Evolutionary conservation across 2,329 filamentous ascomycete genomes (phyloP), one percentile per base, ranked within the genome.

Genomic region (Dactylella cylindrospora): DNA sequence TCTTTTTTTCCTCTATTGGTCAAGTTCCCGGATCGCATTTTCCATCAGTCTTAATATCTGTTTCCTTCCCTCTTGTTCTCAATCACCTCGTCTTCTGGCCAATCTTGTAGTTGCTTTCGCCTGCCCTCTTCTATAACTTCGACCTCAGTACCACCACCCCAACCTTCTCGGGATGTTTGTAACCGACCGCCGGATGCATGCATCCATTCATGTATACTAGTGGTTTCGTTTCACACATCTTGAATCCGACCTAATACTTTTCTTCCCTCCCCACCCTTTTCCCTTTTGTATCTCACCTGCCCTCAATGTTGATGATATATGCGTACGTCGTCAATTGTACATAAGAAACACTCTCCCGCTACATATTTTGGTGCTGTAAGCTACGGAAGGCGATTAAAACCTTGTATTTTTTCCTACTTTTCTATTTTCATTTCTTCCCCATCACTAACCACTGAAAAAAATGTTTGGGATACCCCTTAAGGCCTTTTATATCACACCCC

Each of bases 281-380:
- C 19, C n/a, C 31, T 7, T 44, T 23, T n/a, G 38, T 38, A 28
- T 35, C 15, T 51, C 3, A 40, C 25, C 22, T 33, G 25, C 3
- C 15, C 32, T 39, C 13, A n/a, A 35, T 35, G 19, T 47, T 45
- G 39, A 23, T 44, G 46, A 45, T 60, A n/a, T n/a, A n/a, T n/a
- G n/a, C n/a, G n/a, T n/a, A n/a, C n/a, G n/a, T n/a, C n/a, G n/a
- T 51, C 54, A 25, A 51, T 57, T 60, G 54, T 60, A 60, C 39
- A 60, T 60, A 60, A 60, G 54, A 60, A 60, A 60, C 46, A 60
- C 54, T 60, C 54, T 46, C 39, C 40, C 36, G 33, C 31, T 52
- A 54, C 40, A 31, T 19, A n/a, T n/a, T n/a, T n/a, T n/a, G n/a
- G n/a, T n/a, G 15, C 19, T 60, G 54, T 51, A 60, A 51, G 46